A percentile compares a stretch with the other conserved stretches of the same genome.
Conservation (phyloP, 306 rosid species). For the Quercus rubra region DNA sequence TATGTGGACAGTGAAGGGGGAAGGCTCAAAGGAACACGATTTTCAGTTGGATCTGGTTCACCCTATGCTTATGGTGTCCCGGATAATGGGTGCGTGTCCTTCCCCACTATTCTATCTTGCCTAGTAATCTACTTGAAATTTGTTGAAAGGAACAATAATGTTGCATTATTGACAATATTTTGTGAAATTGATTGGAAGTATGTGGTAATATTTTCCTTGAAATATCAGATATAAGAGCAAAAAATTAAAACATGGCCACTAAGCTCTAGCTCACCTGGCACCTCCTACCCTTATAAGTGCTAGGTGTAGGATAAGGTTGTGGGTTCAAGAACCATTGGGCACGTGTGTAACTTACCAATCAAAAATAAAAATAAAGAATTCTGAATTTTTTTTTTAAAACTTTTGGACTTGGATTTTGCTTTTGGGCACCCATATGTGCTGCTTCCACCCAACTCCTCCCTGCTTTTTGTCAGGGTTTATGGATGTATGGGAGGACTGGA, state of each 20-base stretch:
- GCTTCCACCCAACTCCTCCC: no score
- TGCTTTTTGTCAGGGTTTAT: no score
- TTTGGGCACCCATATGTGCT: no score
- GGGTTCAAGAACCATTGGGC: no score
- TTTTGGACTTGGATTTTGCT: no score
- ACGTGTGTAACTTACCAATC: not conserved
- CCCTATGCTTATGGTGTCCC: conserved; percentile 97
- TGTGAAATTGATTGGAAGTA: not conserved
- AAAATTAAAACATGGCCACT: not conserved
- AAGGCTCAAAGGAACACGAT: conserved; percentile 86
- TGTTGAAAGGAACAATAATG: not conserved
- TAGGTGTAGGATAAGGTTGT: no score
- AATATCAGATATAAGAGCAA: not conserved
- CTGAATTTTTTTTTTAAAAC: not conserved
- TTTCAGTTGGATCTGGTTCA: conserved; percentile 98
- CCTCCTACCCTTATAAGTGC: no score
- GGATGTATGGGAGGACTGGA: not conserved
- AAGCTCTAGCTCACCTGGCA: no score
- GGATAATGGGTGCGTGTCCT: conserved; percentile 65
- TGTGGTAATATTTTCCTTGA: not conserved
- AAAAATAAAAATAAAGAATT: not conserved
- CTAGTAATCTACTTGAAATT: not conserved
- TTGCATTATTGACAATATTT: not conserved
- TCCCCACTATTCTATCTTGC: not conserved
- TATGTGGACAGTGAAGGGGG: conserved; percentile 98